Percentiles rank a stretch among this genome's conserved stretches.
These are phyloP conservation scores for Cenchrus purpureus DNA, from an alignment of 176 grass and related monocot genomes.

Conservation along the genomic window DNA sequence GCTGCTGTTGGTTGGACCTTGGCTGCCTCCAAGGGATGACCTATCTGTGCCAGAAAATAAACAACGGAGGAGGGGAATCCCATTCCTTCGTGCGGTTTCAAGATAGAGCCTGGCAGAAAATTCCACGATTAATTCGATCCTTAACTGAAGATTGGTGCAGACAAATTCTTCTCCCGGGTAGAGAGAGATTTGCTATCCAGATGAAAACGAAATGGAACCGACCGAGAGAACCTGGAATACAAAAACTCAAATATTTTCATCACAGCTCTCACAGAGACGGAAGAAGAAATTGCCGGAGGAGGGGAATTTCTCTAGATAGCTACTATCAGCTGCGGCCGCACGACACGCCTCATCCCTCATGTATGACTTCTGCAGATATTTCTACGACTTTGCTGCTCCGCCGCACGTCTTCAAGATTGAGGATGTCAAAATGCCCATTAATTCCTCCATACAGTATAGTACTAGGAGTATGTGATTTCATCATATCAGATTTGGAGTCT, in stretches of 20 bases:
- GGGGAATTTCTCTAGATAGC: neutral
- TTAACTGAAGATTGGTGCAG: neutral
- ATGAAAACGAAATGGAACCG: neutral
- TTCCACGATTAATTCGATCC: neutral
- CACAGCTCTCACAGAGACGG: no score
- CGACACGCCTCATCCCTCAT: neutral
- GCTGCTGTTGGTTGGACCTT: constrained; percentile 20
- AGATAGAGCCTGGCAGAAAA: neutral
- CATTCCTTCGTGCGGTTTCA: neutral
- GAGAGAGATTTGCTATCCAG: neutral
- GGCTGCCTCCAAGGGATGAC: constrained; percentile 26
- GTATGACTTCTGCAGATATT: neutral
- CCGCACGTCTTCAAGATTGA: neutral
- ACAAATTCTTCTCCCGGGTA: neutral
- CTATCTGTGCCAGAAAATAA: neutral
- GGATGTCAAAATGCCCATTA: neutral
- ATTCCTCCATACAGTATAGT: neutral
- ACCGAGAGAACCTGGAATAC: no score
- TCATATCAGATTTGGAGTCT: neutral
- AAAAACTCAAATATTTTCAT: no score
- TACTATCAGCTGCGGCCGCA: neutral
- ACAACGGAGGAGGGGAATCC: neutral
- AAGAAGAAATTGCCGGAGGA: neutral
- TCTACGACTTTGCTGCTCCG: constrained; percentile 12
- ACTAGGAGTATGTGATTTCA: neutral